phyloP scores from a whole-genome alignment of 345 rosid genomes.

The Alliaria petiolata region DNA sequence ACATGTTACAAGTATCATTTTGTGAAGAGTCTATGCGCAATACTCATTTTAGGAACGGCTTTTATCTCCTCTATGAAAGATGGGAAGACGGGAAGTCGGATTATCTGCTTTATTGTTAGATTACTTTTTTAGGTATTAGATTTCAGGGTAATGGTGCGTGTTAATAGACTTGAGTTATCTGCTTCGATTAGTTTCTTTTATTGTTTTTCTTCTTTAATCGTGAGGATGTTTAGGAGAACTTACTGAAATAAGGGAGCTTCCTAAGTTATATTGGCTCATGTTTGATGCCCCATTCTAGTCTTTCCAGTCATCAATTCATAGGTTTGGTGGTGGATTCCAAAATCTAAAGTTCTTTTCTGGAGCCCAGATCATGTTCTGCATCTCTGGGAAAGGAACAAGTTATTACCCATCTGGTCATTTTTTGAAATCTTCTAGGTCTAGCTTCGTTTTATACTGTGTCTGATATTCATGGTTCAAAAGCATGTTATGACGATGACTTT shows the following conservation, averaged over 20 bases:
- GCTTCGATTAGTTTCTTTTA: not conserved
- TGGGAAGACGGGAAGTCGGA: not conserved
- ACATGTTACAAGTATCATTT: not conserved
- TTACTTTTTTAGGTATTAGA: not conserved
- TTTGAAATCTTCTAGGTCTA: not conserved
- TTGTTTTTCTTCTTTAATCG: not conserved
- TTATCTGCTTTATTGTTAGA: not conserved
- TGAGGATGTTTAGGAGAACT: constrained; percentile 6
- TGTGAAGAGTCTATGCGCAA: not conserved
- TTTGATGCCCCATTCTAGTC: constrained; percentile 1
- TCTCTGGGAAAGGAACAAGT: not conserved
- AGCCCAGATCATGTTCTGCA: not conserved
- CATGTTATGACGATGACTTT: constrained; percentile 6
- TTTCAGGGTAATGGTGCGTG: not conserved
- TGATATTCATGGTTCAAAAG: not conserved
- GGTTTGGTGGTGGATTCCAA: not conserved
- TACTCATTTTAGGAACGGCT: not conserved
- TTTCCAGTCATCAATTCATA: not conserved
- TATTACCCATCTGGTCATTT: not conserved
- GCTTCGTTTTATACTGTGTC: not conserved
- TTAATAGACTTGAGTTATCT: not conserved
- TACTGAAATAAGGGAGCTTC: constrained; percentile 9
- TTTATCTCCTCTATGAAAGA: not conserved
- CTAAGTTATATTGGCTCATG: not conserved
- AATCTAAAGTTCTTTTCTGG: not conserved